These are phyloP conservation scores for Primulina tabacum DNA, from an alignment of 257 asterid genomes.

Conservation along the genomic window DNA sequence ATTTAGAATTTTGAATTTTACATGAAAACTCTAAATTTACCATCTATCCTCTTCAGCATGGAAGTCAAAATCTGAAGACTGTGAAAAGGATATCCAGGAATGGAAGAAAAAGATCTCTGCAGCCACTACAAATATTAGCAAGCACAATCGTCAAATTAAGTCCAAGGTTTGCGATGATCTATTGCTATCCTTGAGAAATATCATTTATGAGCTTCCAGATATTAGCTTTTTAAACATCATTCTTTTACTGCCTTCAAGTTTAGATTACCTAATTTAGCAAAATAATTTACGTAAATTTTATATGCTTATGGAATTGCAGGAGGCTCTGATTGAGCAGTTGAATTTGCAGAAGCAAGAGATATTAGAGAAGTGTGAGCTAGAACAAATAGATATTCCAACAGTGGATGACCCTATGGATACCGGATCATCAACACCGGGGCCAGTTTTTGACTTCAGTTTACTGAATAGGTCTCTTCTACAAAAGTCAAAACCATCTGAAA, in stretches of 20 bases:
- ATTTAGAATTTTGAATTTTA: constrained; percentile 10
- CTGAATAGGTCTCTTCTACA: constrained; percentile 70
- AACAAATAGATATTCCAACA: constrained; percentile 68
- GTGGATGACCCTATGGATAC: constrained; percentile 81
- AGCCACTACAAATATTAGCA: constrained; percentile 83
- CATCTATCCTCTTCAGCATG: constrained; percentile 43
- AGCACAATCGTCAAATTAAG: constrained; percentile 85
- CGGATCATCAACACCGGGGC: constrained; percentile 46
- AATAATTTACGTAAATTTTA: constrained; percentile 9
- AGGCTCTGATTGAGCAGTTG: constrained; percentile 78
- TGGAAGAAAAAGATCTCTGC: constrained; percentile 85
- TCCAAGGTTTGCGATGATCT: constrained; percentile 58
- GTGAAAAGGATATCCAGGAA: constrained; percentile 76
- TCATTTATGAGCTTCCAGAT: constrained; percentile 8
- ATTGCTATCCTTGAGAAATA: constrained; percentile 18
- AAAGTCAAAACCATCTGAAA: constrained; percentile 66
- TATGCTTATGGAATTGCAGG: constrained; percentile 47
- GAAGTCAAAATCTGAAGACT: constrained; percentile 77
- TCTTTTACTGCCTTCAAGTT: constrained; percentile 16
- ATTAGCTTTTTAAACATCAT: constrained; percentile 16
- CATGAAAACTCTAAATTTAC: constrained; percentile 8
- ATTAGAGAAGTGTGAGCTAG: constrained; percentile 86
- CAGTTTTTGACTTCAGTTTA: constrained; percentile 70
- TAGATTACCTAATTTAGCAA: constrained; percentile 4
- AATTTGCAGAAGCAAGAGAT: constrained; percentile 72